Evolutionary conservation across 1,284 basidiomycete species (phyloP).

Genomic region (Ceratobasidium sp.): DNA sequence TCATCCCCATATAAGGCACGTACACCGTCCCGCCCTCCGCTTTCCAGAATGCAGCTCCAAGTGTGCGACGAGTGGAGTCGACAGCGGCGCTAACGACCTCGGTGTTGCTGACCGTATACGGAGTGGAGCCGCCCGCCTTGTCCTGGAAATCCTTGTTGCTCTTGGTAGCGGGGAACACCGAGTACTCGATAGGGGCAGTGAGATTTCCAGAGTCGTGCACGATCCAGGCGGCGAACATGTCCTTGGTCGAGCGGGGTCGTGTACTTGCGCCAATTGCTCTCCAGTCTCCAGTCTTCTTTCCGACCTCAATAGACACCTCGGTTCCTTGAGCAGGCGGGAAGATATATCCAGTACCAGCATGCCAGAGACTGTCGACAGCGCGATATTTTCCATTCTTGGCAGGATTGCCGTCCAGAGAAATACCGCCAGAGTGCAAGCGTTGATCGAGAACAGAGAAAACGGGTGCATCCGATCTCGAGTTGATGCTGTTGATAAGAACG

Average conservation of each 20-base stretch:
- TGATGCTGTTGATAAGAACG: constrained; percentile 69
- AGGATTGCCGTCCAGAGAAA: constrained; percentile 63
- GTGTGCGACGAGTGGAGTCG: constrained; percentile 2
- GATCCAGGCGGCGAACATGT: constrained; percentile 74
- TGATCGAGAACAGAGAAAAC: constrained; percentile 77
- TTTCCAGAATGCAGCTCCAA: constrained; percentile 38
- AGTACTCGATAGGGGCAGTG: constrained; percentile 62
- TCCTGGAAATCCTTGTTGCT: constrained; percentile 6
- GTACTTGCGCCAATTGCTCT: constrained; percentile 70
- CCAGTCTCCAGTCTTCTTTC: constrained; percentile 70
- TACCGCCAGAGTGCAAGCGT: constrained; percentile 61
- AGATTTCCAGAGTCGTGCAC: constrained; percentile 59
- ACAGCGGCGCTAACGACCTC: constrained; percentile 30
- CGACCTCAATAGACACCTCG: constrained; percentile 55
- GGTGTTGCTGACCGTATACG: constrained; percentile 18
- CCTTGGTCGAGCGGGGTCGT: constrained; percentile 65
- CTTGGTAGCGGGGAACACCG: constrained; percentile 63
- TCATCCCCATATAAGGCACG: constrained; percentile 21
- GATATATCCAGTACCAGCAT: constrained; percentile 68
- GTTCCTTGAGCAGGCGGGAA: constrained; percentile 54
- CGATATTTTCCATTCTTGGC: constrained; percentile 55
- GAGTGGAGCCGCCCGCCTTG: neutral
- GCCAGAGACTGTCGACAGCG: constrained; percentile 65
- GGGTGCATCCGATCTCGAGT: constrained; percentile 62
- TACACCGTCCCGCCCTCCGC: neutral